Evolutionary conservation across 768 basidiomycete genomes (phyloP).

Genomic region (Boletus rufocinnamomeus): DNA sequence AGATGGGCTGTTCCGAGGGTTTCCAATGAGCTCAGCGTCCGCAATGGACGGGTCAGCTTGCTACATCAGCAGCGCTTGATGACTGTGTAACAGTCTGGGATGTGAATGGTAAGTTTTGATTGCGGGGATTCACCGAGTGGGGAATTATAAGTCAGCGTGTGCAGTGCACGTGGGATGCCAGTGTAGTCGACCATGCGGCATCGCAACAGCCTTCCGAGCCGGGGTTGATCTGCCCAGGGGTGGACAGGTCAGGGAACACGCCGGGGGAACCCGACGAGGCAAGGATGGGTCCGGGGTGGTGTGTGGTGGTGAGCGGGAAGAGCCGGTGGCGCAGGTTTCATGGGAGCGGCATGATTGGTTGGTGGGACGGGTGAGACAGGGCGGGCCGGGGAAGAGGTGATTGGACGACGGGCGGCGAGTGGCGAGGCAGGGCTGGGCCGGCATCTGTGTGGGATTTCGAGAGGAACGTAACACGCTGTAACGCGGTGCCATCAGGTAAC

Average conservation of each 20-base stretch:
- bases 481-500: conserved; percentile 26
- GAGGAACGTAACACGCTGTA: conserved; percentile 27
- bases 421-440: conserved; percentile 31
- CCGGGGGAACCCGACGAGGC: conserved; percentile 21
- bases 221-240: conserved; percentile 13
- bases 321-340: conserved; percentile 32
- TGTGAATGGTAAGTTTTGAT: neutral
- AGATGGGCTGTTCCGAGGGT: neutral
- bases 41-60: neutral
- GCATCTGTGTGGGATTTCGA: conserved; percentile 25
- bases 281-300: neutral
- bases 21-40: conserved; percentile 7
- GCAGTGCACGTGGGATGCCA: conserved; percentile 9
- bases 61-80: neutral
- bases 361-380: conserved; percentile 12
- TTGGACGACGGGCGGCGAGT: conserved; percentile 19
- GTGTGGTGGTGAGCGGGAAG: conserved; percentile 12
- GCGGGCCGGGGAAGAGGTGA: conserved; percentile 17
- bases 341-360: conserved; percentile 4
- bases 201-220: neutral
- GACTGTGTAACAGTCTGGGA: neutral
- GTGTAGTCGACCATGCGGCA: neutral
- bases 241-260: conserved; percentile 10
- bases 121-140: conserved; percentile 11
- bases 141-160: neutral